phyloP scores from a whole-genome alignment of 768 basidiomycete genomes.

The Suillus occidentalis region DNA sequence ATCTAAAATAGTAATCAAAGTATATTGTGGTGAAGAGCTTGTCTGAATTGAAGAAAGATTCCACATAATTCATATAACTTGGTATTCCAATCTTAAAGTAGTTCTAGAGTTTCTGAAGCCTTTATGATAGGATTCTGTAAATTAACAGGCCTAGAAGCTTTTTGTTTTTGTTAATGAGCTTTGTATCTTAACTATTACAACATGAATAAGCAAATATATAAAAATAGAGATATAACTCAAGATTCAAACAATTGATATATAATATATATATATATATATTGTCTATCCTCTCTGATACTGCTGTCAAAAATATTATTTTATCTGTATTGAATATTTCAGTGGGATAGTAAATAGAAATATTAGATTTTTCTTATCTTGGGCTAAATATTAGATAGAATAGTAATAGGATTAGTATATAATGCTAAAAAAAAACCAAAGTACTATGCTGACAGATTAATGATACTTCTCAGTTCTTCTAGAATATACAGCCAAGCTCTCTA shows the following conservation, averaged over 20 bases:
- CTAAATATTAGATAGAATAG: neutral
- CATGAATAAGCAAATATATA: neutral
- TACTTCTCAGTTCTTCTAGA: too few relatives aligned
- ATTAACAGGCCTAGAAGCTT: neutral
- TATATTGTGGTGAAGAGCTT: neutral
- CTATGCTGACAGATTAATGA: too few relatives aligned
- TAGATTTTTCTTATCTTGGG: too few relatives aligned
- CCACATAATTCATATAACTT: neutral
- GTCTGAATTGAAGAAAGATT: neutral
- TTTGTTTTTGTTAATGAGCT: neutral
- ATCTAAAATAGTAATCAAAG: neutral
- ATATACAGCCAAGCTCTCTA: too few relatives aligned
- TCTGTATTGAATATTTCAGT: neutral
- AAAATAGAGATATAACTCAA: neutral
- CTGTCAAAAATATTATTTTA: neutral
- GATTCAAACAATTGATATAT: neutral
- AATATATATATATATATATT: neutral
- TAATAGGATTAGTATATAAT: neutral
- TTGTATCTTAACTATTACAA: neutral
- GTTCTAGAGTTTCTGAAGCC: neutral
- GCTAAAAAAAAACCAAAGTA: too few relatives aligned
- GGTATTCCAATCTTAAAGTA: neutral
- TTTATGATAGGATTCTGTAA: neutral
- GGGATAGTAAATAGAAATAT: too few relatives aligned
- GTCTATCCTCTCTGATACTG: neutral